Conservation (phyloP, 192 early-diverging fungal species). For the Umbelopsis ramanniana region DNA sequence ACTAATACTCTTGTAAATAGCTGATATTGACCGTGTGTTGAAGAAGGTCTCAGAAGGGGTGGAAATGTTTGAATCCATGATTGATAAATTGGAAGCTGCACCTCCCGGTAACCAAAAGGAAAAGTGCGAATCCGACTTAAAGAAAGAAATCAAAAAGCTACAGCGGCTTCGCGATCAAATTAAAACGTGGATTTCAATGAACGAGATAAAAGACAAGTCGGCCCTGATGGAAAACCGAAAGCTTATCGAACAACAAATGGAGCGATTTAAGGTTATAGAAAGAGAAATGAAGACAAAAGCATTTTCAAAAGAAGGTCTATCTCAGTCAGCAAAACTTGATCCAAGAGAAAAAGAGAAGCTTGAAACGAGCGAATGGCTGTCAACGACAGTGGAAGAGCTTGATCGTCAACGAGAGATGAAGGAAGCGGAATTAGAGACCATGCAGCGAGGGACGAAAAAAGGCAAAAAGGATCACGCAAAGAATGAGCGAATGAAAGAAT, state of each 20-base stretch:
- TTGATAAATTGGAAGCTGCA: constrained; percentile 80
- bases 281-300: constrained; percentile 98
- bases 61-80: constrained; percentile 89
- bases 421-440: constrained; percentile 85
- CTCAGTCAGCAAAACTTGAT: constrained; percentile 77
- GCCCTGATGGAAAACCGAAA: constrained; percentile 84
- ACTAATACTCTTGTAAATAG: constrained; percentile 41
- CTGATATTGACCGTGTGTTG: constrained; percentile 90
- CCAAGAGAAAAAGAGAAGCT: constrained; percentile 89
- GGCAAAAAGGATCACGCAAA: constrained; percentile 79
- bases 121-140: constrained; percentile 91
- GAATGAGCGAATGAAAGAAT: constrained; percentile 65
- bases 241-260: constrained; percentile 98
- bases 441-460: constrained; percentile 64
- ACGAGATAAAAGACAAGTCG: constrained; percentile 95
- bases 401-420: constrained; percentile 84
- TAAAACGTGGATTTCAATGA: constrained; percentile 90
- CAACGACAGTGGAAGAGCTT: constrained; percentile 78
- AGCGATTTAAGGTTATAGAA: constrained; percentile 93
- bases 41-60: constrained; percentile 94
- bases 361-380: constrained; percentile 80
- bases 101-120: constrained; percentile 89
- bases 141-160: constrained; percentile 98
- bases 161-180: constrained; percentile 94
- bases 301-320: constrained; percentile 91